Evolutionary conservation across 768 basidiomycete species (phyloP).

Genomic region (Suillus tomentosus): DNA sequence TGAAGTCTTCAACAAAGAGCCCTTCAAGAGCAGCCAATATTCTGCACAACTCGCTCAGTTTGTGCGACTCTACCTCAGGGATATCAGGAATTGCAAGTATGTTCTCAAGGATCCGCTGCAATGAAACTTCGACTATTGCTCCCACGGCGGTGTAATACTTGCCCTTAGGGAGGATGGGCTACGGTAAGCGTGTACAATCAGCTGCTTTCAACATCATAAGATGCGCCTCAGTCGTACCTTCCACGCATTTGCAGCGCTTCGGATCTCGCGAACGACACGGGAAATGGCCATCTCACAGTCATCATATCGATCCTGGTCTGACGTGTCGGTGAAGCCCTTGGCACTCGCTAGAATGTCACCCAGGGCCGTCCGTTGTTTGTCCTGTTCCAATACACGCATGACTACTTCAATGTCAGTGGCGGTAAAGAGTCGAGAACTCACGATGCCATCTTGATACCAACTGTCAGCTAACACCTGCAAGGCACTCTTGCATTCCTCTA

Average conservation of each 20-base stretch:
- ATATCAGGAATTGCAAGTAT: constrained; percentile 83
- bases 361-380: constrained; percentile 27
- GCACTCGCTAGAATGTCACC: constrained; percentile 52
- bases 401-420: neutral
- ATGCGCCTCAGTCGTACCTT: constrained; percentile 54
- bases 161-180: constrained; percentile 71
- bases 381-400: constrained; percentile 17
- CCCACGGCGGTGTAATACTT: constrained; percentile 77
- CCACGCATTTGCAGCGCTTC: constrained; percentile 61
- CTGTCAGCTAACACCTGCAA: constrained; percentile 62
- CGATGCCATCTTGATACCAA: constrained; percentile 72
- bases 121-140: constrained; percentile 62
- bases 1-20: constrained; percentile 69
- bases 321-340: constrained; percentile 67
- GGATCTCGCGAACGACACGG: constrained; percentile 62
- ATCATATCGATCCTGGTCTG: constrained; percentile 73
- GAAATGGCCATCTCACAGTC: constrained; percentile 73
- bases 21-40: constrained; percentile 80
- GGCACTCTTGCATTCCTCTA: constrained; percentile 51
- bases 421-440: constrained; percentile 37
- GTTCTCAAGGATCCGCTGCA: constrained; percentile 69
- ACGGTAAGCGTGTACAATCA: constrained; percentile 8
- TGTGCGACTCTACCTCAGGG: constrained; percentile 82
- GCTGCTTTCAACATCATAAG: neutral
- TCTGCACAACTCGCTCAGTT: constrained; percentile 79